Evolutionary conservation across 2,329 filamentous ascomycete species (phyloP).

Genomic region (Fusarium miscanthi): DNA sequence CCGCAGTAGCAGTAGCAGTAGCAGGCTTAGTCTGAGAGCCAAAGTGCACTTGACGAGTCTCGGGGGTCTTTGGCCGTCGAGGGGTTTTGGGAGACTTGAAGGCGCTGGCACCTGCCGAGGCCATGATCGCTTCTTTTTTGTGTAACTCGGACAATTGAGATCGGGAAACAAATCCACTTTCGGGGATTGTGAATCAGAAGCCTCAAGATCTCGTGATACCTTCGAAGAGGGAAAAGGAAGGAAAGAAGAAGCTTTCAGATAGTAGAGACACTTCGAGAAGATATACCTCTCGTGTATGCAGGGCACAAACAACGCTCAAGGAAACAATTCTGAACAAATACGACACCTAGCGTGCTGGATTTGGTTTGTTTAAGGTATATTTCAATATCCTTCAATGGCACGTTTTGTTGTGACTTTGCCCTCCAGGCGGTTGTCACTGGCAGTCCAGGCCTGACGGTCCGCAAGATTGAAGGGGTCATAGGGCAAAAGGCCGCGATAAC

Average conservation of each 20-base stretch:
- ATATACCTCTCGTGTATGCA: neutral
- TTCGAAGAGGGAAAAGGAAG: neutral
- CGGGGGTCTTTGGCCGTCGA: constrained; percentile 44
- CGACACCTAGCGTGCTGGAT: neutral
- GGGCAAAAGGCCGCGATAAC: neutral
- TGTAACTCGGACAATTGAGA: constrained; percentile 11
- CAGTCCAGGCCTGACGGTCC: neutral
- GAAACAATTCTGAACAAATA: neutral
- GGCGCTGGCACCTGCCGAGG: constrained; percentile 41
- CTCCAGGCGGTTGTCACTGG: constrained; percentile 14
- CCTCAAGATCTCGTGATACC: neutral
- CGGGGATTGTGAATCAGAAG: constrained; percentile 22
- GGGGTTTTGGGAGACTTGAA: constrained; percentile 48
- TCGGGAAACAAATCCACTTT: neutral
- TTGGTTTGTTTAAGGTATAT: neutral
- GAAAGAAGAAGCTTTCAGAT: neutral
- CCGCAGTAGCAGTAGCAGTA: neutral
- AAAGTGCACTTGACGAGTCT: constrained; percentile 51
- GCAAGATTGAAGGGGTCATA: neutral
- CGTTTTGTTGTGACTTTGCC: neutral
- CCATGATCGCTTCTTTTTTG: constrained; percentile 38
- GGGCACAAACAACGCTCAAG: neutral
- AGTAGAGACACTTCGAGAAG: neutral
- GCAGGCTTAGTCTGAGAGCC: constrained; percentile 16
- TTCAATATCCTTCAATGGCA: neutral